A percentile compares a stretch with the other conserved stretches of the same genome.
Conservation (phyloP, 75 land plant genomes). For the Sequoiadendron giganteum region DNA sequence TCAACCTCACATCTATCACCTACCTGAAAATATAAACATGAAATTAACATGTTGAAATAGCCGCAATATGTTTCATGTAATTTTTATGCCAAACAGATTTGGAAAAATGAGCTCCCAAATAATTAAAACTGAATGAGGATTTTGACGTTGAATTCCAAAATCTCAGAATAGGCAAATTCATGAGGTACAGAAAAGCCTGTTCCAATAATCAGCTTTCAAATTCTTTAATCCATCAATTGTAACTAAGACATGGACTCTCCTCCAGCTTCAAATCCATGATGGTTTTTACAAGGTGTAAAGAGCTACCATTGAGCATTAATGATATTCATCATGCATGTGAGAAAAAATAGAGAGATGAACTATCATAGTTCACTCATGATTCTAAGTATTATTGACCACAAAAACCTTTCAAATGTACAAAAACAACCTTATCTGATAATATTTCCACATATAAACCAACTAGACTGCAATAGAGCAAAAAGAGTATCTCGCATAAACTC, state of each 20-base stretch:
- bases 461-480: not conserved
- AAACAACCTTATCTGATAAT: not conserved
- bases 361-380: not conserved
- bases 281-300: not conserved
- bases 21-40: slow-evolving; percentile 42
- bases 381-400: not conserved
- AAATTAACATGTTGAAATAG: not conserved
- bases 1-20: slow-evolving; percentile 94
- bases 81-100: not conserved
- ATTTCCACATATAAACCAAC: not conserved
- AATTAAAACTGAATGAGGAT: not conserved
- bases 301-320: not conserved
- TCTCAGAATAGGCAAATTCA: not conserved
- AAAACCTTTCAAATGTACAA: not conserved
- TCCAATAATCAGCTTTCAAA: not conserved
- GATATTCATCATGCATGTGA: not conserved
- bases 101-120: not conserved
- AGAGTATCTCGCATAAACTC: not conserved
- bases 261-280: not conserved
- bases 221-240: not conserved
- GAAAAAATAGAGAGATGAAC: not conserved
- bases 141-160: not conserved
- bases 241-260: not conserved
- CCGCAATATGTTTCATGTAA: not conserved
- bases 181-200: not conserved